These are phyloP conservation scores for Rubia tinctorum DNA, from an alignment of 305 asterid species.

Conservation along the genomic window DNA sequence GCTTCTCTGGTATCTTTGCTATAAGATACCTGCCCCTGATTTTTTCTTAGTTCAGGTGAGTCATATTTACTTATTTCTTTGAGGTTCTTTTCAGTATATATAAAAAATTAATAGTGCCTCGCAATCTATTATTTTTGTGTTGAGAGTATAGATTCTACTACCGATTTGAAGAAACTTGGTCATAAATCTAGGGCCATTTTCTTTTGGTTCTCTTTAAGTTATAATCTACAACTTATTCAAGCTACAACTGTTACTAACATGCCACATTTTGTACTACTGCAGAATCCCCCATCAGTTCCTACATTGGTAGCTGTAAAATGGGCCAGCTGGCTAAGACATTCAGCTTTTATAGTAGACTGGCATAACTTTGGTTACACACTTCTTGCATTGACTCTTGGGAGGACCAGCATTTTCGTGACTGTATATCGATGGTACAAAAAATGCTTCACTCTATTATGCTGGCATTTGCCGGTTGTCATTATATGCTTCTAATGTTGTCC, in stretches of 20 bases:
- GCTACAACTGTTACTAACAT: conserved; percentile 5
- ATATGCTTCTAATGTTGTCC: conserved; percentile 19
- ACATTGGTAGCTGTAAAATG: conserved; percentile 88
- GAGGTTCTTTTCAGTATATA: background rate
- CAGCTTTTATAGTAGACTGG: conserved; percentile 86
- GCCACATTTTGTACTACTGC: conserved; percentile 26
- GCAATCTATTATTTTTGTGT: background rate
- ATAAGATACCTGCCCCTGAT: conserved; percentile 85
- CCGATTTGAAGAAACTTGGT: background rate
- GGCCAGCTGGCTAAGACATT: conserved; percentile 79
- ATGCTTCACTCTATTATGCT: conserved; percentile 10
- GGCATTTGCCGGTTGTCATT: conserved; percentile 18
- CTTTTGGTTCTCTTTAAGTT: background rate
- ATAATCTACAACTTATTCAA: background rate
- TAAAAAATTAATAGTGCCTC: background rate
- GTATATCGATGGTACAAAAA: conserved; percentile 67
- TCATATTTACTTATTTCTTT: conserved; percentile 4
- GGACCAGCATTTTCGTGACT: conserved; percentile 69
- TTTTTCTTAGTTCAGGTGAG: conserved; percentile 87
- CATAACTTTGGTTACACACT: conserved; percentile 97
- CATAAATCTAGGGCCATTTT: background rate
- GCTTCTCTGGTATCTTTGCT: conserved; percentile 89
- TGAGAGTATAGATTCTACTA: background rate
- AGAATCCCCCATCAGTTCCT: conserved; percentile 99
- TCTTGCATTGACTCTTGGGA: conserved; percentile 81